These are phyloP conservation scores for Sordariomycetes sp. DNA, from an alignment of 2,329 filamentous ascomycete species.

Conservation along the genomic window DNA sequence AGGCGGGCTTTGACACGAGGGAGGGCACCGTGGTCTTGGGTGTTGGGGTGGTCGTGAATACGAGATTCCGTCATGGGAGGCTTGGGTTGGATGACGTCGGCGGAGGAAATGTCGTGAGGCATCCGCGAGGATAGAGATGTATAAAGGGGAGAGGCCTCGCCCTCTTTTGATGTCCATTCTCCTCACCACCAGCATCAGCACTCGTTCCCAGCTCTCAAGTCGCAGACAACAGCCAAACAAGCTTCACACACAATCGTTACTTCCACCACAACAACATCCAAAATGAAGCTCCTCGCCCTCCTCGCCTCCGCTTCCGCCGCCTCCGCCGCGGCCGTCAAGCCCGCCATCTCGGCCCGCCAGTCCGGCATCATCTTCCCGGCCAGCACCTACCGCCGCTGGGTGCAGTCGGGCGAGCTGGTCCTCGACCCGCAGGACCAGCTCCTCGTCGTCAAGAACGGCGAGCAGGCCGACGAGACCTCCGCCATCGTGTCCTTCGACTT, in stretches of 20 bases:
- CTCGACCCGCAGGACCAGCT: conserved; percentile 7
- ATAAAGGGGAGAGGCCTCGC: not conserved
- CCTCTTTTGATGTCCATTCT: not conserved
- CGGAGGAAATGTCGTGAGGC: not conserved
- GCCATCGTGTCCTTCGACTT: conserved; percentile 6
- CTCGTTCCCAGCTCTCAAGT: not conserved
- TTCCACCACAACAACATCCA: not conserved
- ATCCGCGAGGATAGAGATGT: not conserved
- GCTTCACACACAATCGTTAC: not conserved
- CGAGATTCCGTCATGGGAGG: not conserved
- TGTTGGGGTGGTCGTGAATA: not conserved
- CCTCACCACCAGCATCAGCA: not conserved
- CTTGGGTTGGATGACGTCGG: not conserved
- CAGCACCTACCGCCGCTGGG: conserved; percentile 5
- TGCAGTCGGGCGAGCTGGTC: conserved; percentile 2
- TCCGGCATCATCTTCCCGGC: conserved; percentile 10
- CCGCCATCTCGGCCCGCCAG: not conserved
- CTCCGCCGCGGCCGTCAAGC: not conserved
- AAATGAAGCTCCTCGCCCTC: conserved; percentile 1
- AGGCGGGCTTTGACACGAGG: not conserved
- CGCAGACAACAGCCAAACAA: not conserved
- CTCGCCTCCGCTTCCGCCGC: not conserved
- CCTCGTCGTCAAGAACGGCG: conserved; percentile 7
- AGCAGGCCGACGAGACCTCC: conserved; percentile 4
- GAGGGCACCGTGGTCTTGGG: not conserved